Evolutionary conservation across 148 eudicot genomes (phyloP), one percentile per base, ranked within the genome.

Genomic region (Limonium bicolor): DNA sequence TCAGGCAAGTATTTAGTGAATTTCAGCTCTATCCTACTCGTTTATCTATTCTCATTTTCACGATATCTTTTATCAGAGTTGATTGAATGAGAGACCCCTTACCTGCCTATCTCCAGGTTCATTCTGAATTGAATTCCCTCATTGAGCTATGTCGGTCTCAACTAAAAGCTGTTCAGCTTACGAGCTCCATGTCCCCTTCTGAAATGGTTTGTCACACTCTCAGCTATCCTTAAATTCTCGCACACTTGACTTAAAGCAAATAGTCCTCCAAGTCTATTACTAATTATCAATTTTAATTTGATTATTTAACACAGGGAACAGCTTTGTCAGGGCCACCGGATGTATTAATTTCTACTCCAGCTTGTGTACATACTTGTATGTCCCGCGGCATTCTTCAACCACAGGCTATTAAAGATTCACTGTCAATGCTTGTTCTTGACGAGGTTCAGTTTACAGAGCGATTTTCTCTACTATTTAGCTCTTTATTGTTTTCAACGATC

Each of bases 121-220:
- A 71, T 65, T 51, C 69, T 0, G 95, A 81, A 68, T 66, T 65
- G 0, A 53, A 47, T 49, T 81, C 80, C 2, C 56, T 92, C 13
- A 62, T 85, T 15, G 95, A 85, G 67, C 29, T 73, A 39, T 92
- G 99, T 51, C 71, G 76, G 66, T 78, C 70, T 60, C 90, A 73
- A 37, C 43, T 80, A 58, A 92, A 81, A 63, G 77, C 68, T 48
- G 76, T 65, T 40, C 82, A 85, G 59, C 58, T 92, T 41, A 76
- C 59, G 10, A 82, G 78, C 63, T 10, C 58, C 34, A 78, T 78
- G 82, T 71, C 80, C 2, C 39, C 25, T 58, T 54, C 80, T 41
- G 86, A 85, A 28, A 57, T 85, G 95, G 99, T 90, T 64, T 43
- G 94, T 82, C 36, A n/a, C n/a, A n/a, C n/a, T n/a, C n/a, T n/a